Evolutionary conservation across 192 early-diverging fungal genomes (phyloP).

Genomic region (Ambispora gerdemannii): DNA sequence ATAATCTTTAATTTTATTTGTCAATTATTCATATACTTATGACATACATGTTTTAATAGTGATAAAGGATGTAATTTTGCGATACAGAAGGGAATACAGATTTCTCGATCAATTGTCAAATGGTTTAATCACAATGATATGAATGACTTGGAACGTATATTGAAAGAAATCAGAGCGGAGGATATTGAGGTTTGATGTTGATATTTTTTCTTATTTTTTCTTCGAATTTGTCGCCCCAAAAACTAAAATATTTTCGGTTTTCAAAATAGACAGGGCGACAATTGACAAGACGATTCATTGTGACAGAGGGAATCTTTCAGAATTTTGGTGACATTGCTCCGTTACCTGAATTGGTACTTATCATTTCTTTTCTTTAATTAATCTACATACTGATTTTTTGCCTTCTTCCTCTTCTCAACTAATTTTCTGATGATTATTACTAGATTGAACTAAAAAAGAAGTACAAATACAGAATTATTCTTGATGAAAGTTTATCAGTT

Average conservation of each 20-base stretch:
- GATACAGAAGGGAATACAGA: conserved; percentile 83
- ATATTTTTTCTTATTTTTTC: too few relatives aligned
- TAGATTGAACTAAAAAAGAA: conserved; percentile 84
- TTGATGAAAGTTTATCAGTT: conserved; percentile 90
- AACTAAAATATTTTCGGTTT: too few relatives aligned
- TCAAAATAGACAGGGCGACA: conserved; percentile 49
- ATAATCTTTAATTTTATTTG: not conserved
- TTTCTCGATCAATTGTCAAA: conserved; percentile 86
- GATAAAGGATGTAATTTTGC: conserved; percentile 88
- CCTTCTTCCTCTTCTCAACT: too few relatives aligned
- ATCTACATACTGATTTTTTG: not conserved
- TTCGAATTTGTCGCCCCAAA: too few relatives aligned
- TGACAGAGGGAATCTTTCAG: conserved; percentile 87
- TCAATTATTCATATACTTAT: not conserved
- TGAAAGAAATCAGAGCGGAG: conserved; percentile 72
- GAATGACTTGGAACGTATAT: conserved; percentile 84
- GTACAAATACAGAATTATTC: conserved; percentile 94
- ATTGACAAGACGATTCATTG: conserved; percentile 88
- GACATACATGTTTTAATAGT: conserved; percentile 40
- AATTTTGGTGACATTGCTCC: conserved; percentile 86
- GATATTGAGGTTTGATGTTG: conserved; percentile 52
- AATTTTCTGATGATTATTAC: not conserved
- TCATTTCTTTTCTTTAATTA: not conserved
- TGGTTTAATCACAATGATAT: conserved; percentile 98
- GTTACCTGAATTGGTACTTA: conserved; percentile 61